Conservation (phyloP, 78 protist species). For the Dictyostelium citrinum region DNA sequence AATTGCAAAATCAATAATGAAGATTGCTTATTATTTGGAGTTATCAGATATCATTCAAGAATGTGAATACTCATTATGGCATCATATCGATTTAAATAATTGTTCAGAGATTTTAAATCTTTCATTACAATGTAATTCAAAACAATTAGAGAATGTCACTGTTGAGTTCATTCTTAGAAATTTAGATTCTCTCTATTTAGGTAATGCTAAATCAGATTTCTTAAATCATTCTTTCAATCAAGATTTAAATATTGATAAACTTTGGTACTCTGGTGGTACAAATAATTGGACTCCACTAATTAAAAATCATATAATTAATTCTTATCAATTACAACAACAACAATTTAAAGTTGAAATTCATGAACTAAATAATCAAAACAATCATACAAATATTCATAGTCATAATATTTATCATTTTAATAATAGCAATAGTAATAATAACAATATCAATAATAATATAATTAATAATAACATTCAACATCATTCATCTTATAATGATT, state of each 20-base stretch:
- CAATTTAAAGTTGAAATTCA: constrained; percentile 35
- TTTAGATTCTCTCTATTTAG: background rate
- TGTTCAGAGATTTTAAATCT: constrained; percentile 23
- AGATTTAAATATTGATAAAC: background rate
- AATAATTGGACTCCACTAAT: constrained; percentile 5
- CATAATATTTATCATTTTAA: background rate
- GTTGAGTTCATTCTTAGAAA: constrained; percentile 37
- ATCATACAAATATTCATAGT: background rate
- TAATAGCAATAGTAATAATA: background rate
- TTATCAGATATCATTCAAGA: background rate
- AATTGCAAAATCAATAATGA: background rate
- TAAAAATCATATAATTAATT: background rate
- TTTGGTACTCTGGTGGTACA: constrained; percentile 27
- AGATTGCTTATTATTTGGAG: background rate
- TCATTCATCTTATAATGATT: background rate
- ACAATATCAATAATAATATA: background rate
- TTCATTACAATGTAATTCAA: background rate
- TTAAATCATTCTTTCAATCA: constrained; percentile 1
- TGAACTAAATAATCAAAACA: constrained; percentile 6
- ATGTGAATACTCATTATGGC: constrained; percentile 62
- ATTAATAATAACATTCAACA: background rate
- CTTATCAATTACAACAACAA: background rate
- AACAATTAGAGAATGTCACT: constrained; percentile 11
- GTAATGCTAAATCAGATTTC: background rate
- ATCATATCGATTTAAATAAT: constrained; percentile 32